Evolutionary conservation across 2,329 filamentous ascomycete genomes (phyloP).

Genomic region (Scedosporium aurantiacum): DNA sequence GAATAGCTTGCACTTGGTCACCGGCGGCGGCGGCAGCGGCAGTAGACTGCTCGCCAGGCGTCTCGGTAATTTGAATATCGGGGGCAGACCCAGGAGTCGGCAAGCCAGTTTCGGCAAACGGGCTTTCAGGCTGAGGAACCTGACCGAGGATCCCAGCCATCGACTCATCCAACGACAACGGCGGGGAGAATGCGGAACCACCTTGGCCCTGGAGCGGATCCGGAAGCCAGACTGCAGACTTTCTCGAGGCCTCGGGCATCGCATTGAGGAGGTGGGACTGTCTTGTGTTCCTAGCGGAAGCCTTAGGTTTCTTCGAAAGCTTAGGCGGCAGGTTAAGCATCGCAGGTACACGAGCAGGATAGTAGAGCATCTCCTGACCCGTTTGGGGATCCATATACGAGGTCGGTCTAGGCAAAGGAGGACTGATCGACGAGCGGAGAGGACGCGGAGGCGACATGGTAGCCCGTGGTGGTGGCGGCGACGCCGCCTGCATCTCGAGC

Average conservation of each 20-base stretch:
- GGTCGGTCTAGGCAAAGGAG: slow-evolving; percentile 21
- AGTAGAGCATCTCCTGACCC: slow-evolving; percentile 79
- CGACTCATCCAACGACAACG: neutral
- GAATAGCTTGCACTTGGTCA: neutral
- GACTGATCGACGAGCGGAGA: neutral
- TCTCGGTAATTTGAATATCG: slow-evolving; percentile 2
- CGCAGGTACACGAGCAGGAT: slow-evolving; percentile 85
- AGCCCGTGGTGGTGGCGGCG: slow-evolving; percentile 6
- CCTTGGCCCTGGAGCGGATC: slow-evolving; percentile 30
- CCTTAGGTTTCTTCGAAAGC: slow-evolving; percentile 62
- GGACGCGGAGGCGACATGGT: neutral
- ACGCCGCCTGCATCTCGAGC: slow-evolving; percentile 12
- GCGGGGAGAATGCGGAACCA: slow-evolving; percentile 20
- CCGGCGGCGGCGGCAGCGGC: neutral
- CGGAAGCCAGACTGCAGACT: slow-evolving; percentile 28
- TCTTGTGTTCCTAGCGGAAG: slow-evolving; percentile 53
- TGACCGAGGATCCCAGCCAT: neutral
- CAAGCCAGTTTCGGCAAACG: neutral
- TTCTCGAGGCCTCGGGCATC: slow-evolving; percentile 27
- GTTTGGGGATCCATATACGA: slow-evolving; percentile 52
- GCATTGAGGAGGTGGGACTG: slow-evolving; percentile 62
- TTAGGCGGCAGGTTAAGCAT: slow-evolving; percentile 89
- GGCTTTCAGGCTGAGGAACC: neutral
- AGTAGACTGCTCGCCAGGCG: no score
- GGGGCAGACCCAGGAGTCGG: neutral